A percentile compares a stretch with the other conserved stretches of the same genome.
Conservation (phyloP, 2,329 filamentous ascomycete species). For the Magnaporthiopsis rhizophila region DNA sequence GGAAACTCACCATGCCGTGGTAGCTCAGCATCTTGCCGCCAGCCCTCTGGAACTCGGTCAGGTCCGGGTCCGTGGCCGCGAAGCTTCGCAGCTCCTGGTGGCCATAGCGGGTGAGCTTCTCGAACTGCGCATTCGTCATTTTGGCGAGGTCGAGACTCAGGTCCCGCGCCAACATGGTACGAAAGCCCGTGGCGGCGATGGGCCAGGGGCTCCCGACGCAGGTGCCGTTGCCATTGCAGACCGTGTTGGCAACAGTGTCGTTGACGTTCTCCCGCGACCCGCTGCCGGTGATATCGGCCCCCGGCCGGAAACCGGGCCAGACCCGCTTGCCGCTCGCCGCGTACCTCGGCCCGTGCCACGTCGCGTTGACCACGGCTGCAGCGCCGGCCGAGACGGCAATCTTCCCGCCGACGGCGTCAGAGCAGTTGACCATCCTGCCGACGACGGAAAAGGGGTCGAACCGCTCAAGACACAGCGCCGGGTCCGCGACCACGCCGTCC, state of each 20-base stretch:
- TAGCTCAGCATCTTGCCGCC: conserved; percentile 43
- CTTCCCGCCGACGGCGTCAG: not conserved
- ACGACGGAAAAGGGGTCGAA: conserved; percentile 12
- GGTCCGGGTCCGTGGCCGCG: conserved; percentile 27
- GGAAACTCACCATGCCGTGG: conserved; percentile 22
- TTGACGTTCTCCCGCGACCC: conserved; percentile 12
- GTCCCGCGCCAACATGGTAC: not conserved
- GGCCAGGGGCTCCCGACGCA: conserved; percentile 1
- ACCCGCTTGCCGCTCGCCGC: conserved; percentile 8
- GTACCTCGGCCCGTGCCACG: conserved; percentile 10
- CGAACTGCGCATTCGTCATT: not conserved
- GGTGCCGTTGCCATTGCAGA: not conserved
- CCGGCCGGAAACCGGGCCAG: conserved; percentile 13
- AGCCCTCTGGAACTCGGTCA: conserved; percentile 31
- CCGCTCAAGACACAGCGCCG: conserved; percentile 21
- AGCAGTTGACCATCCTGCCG: not conserved
- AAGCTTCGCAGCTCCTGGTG: not conserved
- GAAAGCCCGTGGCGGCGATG: not conserved
- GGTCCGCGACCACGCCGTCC: conserved; percentile 31
- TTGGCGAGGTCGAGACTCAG: not conserved
- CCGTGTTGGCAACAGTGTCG: not conserved
- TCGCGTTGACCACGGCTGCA: conserved; percentile 14
- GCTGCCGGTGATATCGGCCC: conserved; percentile 6
- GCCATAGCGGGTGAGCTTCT: not conserved
- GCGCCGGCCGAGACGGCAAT: conserved; percentile 6